A percentile compares a stretch with the other conserved stretches of the same genome.
phyloP scores from a whole-genome alignment of 2,329 filamentous ascomycete genomes.

The Fusarium sp. region DNA sequence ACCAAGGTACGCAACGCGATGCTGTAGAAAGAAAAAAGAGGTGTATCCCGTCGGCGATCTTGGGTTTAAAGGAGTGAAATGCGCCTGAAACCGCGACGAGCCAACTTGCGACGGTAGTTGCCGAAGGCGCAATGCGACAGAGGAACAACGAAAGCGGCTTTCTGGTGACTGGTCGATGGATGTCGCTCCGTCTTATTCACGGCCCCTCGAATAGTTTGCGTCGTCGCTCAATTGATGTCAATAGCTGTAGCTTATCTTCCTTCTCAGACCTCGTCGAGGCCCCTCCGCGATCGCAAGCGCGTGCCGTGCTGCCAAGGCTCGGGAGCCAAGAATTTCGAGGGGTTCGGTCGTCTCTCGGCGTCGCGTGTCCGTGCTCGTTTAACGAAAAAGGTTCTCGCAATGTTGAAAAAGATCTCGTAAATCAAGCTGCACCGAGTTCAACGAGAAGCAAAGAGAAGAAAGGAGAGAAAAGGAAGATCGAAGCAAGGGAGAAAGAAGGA shows the following conservation, averaged over 20 bases:
- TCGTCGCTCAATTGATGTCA: not conserved
- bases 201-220: not conserved
- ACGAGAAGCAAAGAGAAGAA: not conserved
- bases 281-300: slow-evolving; percentile 39
- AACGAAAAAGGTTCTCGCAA: not conserved
- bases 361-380: slow-evolving; percentile 25
- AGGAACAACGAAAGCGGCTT: slow-evolving; percentile 10
- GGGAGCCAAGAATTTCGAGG: slow-evolving; percentile 34
- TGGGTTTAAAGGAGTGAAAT: slow-evolving; percentile 5
- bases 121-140: slow-evolving; percentile 33
- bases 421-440: not conserved
- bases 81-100: slow-evolving; percentile 20
- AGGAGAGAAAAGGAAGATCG: not conserved
- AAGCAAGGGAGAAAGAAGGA: not conserved
- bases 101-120: slow-evolving; percentile 29
- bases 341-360: slow-evolving; percentile 8
- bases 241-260: not conserved
- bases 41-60: slow-evolving; percentile 4
- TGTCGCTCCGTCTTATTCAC: not conserved
- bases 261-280: not conserved
- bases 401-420: not conserved
- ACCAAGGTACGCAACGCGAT: not conserved
- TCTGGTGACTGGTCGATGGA: slow-evolving; percentile 3
- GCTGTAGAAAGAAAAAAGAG: not conserved
- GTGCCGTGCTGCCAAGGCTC: slow-evolving; percentile 37